Conservation (phyloP, 805 yeast species). For the Brettanomyces nanus region DNA sequence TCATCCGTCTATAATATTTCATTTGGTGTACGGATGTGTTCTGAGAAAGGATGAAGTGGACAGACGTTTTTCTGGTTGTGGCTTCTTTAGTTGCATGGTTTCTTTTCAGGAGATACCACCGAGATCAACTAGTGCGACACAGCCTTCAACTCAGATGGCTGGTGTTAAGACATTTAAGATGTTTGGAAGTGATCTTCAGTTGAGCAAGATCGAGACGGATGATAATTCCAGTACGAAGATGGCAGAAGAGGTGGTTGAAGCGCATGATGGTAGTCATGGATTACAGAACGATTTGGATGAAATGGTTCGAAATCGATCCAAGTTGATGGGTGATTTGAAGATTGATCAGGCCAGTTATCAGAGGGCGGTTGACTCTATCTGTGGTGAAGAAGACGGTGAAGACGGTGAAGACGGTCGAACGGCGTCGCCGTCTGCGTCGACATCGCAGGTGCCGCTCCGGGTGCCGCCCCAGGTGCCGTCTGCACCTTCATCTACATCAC, state of each 20-base stretch:
- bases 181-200: not conserved
- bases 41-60: not conserved
- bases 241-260: not conserved
- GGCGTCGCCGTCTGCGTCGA: not conserved
- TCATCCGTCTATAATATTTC: no score
- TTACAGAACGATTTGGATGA: slow-evolving; percentile 23
- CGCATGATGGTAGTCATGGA: no score
- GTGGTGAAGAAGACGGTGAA: not conserved
- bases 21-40: no score
- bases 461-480: not conserved
- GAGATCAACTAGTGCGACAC: no score
- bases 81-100: no score
- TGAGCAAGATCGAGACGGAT: no score
- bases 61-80: no score
- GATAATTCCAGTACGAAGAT: not conserved
- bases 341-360: slow-evolving; percentile 21
- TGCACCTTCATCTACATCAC: not conserved
- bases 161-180: not conserved
- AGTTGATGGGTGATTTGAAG: slow-evolving; percentile 34
- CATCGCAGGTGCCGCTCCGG: not conserved
- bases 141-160: no score
- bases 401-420: slow-evolving; percentile 16
- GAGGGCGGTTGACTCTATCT: not conserved
- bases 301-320: slow-evolving; percentile 35
- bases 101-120: no score